phyloP scores from a whole-genome alignment of 2,329 filamentous ascomycete genomes.

The Stachybotrys elegans region DNA sequence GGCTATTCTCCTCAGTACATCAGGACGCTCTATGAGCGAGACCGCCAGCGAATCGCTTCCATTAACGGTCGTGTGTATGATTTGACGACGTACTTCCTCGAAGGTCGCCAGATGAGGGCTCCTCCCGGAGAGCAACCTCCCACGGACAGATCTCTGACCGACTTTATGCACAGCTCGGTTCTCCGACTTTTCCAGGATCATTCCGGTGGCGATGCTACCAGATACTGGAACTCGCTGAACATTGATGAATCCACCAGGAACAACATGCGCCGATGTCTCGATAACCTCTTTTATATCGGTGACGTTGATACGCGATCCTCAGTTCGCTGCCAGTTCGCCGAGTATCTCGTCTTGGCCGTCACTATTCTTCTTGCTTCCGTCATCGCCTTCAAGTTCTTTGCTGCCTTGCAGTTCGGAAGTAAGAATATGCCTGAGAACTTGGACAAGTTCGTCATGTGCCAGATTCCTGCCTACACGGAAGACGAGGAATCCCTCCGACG shows the following conservation, averaged over 20 bases:
- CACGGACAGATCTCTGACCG: slow-evolving; percentile 44
- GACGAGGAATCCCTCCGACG: slow-evolving; percentile 95
- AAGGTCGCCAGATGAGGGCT: slow-evolving; percentile 63
- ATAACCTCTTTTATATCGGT: slow-evolving; percentile 93
- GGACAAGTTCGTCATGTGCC: slow-evolving; percentile 97
- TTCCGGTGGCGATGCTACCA: slow-evolving; percentile 74
- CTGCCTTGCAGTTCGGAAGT: slow-evolving; percentile 85
- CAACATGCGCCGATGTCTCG: slow-evolving; percentile 76
- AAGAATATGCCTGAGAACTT: slow-evolving; percentile 93
- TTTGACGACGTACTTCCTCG: slow-evolving; percentile 74
- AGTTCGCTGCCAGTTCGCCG: slow-evolving; percentile 75
- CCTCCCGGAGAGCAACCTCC: slow-evolving; percentile 46
- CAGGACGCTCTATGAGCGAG: slow-evolving; percentile 57
- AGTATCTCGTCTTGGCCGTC: slow-evolving; percentile 83
- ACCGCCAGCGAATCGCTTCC: slow-evolving; percentile 67
- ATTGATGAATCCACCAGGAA: slow-evolving; percentile 51
- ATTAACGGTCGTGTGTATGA: slow-evolving; percentile 82
- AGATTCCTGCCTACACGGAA: slow-evolving; percentile 96
- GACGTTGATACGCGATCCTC: slow-evolving; percentile 90
- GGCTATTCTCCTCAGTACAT: slow-evolving; percentile 80
- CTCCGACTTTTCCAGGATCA: slow-evolving; percentile 71
- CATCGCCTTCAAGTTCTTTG: slow-evolving; percentile 94
- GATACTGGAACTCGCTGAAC: slow-evolving; percentile 71
- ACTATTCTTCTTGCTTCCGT: slow-evolving; percentile 75
- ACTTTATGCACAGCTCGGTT: slow-evolving; percentile 79